Base-by-base conservation (phyloP, 73 alveolate species). In the Blepharisma stoltei region DNA sequence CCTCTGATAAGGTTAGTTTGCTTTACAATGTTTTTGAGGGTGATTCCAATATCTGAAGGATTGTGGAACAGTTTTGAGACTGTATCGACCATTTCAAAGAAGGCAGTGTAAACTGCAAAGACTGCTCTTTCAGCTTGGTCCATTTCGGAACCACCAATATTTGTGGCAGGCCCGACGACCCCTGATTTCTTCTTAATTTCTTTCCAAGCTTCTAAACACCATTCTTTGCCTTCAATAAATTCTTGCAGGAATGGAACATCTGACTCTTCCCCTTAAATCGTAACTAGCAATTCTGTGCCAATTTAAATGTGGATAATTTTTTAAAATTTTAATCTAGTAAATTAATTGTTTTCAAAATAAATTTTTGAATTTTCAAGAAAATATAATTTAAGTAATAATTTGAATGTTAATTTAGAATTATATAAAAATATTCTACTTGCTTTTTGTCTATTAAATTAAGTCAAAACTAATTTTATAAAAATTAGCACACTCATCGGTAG, bases 111-210 rank as follows among this genome's bases (percentile, higher is more conserved):
- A 60, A 60, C 73, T 14, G 73, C 73, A 25, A 60, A 60, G 23
- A 60, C 23, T 9, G 73, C 73, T 25, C 73, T 60, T 60, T 60
- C 73, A 1, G 73, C 73, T 38, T 60, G 73, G 5, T 60, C 73
- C 73, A 60, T 20, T 60, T 60, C 73, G 2, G 14, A 14, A 2
- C 73, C 73, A 20, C 73, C 73, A 25, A 60, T 60, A 9, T 18
- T 60, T 14, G 46, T 60, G 14, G 14, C 73, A 60, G 73, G 73
- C 4, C 73, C 73, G 0, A 60, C 14, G 5, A 60, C 46, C 2
- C 18, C 49, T 14, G 73, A n/a, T 60, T 60, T 60, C 23, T 38
- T 14, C 5, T 60, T 60, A 25, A 60, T 38, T 14, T 14, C 18
- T 60, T 60, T 38, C 73, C 73, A 60, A 20, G 73, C 45, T 5